phyloP scores from a whole-genome alignment of 208 protist species.

The Blastocrithidia nonstop region DNA sequence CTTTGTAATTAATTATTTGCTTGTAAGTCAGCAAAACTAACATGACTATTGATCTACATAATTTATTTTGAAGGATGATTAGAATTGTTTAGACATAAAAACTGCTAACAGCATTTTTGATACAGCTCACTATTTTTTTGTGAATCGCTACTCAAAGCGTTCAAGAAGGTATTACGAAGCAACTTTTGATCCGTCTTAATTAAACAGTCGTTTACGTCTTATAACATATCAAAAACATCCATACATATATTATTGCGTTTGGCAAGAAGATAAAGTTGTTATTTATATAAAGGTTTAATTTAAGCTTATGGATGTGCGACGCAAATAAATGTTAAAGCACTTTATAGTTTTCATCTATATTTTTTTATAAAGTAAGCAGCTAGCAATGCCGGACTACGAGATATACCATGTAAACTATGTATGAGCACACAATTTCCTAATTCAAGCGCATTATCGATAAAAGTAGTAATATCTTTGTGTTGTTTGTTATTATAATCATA shows the following conservation, averaged over 20 bases:
- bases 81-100: too few species aligned
- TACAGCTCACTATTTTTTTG: conserved; percentile 57
- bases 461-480: conserved; percentile 45
- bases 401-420: conserved; percentile 73
- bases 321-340: conserved; percentile 60
- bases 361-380: conserved; percentile 84
- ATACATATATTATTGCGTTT: conserved; percentile 59
- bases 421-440: conserved; percentile 78
- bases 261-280: conserved; percentile 78
- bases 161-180: conserved; percentile 82
- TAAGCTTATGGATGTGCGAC: conserved; percentile 80
- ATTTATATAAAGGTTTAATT: conserved; percentile 84
- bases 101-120: conserved; percentile 40
- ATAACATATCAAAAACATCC: conserved; percentile 69
- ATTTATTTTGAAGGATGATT: too few species aligned
- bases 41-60: too few species aligned
- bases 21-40: too few species aligned
- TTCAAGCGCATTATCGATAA: conserved; percentile 77
- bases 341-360: conserved; percentile 85
- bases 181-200: conserved; percentile 88
- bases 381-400: conserved; percentile 66
- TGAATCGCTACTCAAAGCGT: conserved; percentile 54
- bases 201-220: conserved; percentile 65
- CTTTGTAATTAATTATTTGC: too few species aligned
- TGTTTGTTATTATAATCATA: conserved; percentile 78